phyloP scores from a whole-genome alignment of 495 filamentous ascomycete genomes.

The Aspergillus baeticus region DNA sequence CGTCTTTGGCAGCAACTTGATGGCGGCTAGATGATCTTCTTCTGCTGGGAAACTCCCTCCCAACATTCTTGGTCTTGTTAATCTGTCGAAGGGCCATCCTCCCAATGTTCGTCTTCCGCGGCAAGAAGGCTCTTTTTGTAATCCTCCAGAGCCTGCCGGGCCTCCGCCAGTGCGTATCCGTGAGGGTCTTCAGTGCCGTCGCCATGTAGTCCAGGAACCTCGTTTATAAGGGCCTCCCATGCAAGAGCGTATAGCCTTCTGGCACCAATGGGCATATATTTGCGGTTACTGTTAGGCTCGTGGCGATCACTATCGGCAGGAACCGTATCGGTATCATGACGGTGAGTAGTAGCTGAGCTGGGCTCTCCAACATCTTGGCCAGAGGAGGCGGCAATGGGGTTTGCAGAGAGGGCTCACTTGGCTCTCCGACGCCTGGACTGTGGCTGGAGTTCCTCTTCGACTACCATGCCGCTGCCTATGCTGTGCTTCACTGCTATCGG shows the following conservation, averaged over 20 bases:
- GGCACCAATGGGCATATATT: conserved; percentile 5
- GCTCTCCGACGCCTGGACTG: not conserved
- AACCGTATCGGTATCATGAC: not conserved
- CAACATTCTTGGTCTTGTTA: not conserved
- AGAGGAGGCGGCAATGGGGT: too few relatives aligned
- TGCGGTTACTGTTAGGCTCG: not conserved
- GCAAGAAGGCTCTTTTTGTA: too few relatives aligned
- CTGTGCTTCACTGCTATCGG: too few relatives aligned
- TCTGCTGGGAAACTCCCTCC: not conserved
- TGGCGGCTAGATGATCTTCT: too few relatives aligned
- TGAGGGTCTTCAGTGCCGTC: not conserved
- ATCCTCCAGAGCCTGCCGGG: too few relatives aligned
- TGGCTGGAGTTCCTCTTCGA: too few relatives aligned
- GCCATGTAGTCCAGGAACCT: not conserved
- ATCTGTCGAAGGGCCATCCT: not conserved
- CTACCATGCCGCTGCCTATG: too few relatives aligned
- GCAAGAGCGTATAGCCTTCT: not conserved
- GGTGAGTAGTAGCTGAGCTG: not conserved
- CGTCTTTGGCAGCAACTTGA: too few relatives aligned
- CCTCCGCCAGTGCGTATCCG: too few relatives aligned
- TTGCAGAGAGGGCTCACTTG: not conserved
- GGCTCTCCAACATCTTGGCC: too few relatives aligned
- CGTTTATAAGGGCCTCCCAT: not conserved
- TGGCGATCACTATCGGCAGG: too few relatives aligned
- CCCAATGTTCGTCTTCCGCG: not conserved